Conservation (phyloP, 768 basidiomycete genomes). For the Pleurotus pulmonarius region DNA sequence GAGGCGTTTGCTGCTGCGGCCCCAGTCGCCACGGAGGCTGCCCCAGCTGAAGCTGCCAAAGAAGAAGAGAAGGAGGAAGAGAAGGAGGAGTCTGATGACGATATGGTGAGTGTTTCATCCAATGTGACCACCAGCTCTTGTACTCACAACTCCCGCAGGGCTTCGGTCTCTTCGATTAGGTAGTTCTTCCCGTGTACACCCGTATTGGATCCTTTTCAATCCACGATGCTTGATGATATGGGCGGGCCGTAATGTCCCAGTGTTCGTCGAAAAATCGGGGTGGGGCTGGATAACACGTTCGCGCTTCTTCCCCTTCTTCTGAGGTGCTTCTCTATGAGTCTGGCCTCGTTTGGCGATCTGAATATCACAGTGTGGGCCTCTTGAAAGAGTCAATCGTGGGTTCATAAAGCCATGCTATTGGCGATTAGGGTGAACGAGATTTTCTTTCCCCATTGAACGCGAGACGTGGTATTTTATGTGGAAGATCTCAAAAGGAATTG, state of each 20-base stretch:
- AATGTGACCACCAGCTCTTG: neutral
- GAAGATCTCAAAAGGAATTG: neutral
- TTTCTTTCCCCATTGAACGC: neutral
- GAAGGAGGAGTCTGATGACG: slow-evolving; percentile 84
- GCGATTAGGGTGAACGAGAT: too few relatives aligned
- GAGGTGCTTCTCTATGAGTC: too few relatives aligned
- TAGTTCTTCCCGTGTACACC: slow-evolving; percentile 5
- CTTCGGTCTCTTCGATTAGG: slow-evolving; percentile 91
- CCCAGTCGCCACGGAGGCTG: slow-evolving; percentile 51
- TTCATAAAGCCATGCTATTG: too few relatives aligned
- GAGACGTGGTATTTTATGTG: neutral
- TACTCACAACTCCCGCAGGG: slow-evolving; percentile 48
- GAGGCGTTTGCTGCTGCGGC: slow-evolving; percentile 92
- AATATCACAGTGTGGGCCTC: too few relatives aligned
- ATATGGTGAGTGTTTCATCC: slow-evolving; percentile 60
- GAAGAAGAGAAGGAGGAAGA: slow-evolving; percentile 78
- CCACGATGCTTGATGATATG: too few relatives aligned
- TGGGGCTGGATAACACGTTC: too few relatives aligned
- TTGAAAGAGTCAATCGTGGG: too few relatives aligned
- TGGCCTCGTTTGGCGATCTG: too few relatives aligned
- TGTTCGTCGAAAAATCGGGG: too few relatives aligned
- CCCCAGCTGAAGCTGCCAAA: slow-evolving; percentile 53
- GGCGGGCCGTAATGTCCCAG: slow-evolving; percentile 9
- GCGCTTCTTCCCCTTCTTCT: too few relatives aligned
- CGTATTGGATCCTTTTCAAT: neutral